Percentiles rank a stretch among this genome's conserved stretches.
phyloP scores from a whole-genome alignment of 2,329 filamentous ascomycete genomes.

The Trichoderma atroviride region DNA sequence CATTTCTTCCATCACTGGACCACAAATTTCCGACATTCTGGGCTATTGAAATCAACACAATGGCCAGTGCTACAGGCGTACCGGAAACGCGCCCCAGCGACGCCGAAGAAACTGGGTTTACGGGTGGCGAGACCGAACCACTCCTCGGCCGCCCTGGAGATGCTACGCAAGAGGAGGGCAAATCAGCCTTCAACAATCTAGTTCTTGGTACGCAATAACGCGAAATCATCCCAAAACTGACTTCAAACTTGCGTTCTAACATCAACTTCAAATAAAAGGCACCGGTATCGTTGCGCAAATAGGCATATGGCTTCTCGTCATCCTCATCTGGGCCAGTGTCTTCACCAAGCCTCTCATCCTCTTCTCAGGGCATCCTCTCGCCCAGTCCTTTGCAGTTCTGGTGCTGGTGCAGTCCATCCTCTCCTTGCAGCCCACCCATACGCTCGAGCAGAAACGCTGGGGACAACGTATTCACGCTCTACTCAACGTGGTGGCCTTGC shows the following conservation, averaged over 20 bases:
- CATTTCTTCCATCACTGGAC: neutral
- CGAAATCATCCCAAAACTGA: neutral
- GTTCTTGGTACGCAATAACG: constrained; percentile 63
- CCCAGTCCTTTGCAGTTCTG: constrained; percentile 68
- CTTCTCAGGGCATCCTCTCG: constrained; percentile 86
- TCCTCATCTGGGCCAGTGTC: constrained; percentile 77
- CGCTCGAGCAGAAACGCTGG: constrained; percentile 68
- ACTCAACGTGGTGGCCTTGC: constrained; percentile 68
- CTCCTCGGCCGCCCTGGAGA: constrained; percentile 65
- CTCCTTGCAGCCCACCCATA: constrained; percentile 84
- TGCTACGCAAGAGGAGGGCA: constrained; percentile 67
- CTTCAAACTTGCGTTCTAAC: neutral
- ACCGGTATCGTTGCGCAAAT: constrained; percentile 80
- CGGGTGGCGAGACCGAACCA: constrained; percentile 45
- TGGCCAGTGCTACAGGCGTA: constrained; percentile 71
- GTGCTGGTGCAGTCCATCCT: constrained; percentile 79
- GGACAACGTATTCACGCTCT: constrained; percentile 66
- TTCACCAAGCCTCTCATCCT: constrained; percentile 72
- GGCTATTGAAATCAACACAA: constrained; percentile 37
- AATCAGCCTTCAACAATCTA: constrained; percentile 70
- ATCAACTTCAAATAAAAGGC: constrained; percentile 53
- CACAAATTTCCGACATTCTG: no score
- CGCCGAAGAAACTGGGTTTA: constrained; percentile 30
- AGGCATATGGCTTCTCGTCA: constrained; percentile 73
- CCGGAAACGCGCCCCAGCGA: constrained; percentile 50